These are phyloP conservation scores for Camillea tinctor DNA, from an alignment of 2,329 filamentous ascomycete species.

Conservation along the genomic window DNA sequence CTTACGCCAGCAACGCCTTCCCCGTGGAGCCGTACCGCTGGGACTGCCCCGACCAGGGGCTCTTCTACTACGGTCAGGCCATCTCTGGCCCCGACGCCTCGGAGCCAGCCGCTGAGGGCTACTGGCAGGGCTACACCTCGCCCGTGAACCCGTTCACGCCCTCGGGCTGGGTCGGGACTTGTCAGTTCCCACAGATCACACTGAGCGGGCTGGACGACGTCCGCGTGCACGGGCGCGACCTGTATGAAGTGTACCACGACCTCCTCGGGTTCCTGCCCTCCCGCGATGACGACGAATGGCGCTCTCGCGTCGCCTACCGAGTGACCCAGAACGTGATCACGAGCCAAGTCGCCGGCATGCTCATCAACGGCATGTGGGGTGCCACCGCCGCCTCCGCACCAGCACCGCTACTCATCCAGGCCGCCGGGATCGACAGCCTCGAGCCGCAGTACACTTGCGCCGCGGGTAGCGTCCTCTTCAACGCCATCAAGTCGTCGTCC, in stretches of 20 bases:
- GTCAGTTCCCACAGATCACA: slow-evolving; percentile 81
- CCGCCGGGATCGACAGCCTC: slow-evolving; percentile 64
- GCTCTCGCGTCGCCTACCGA: slow-evolving; percentile 56
- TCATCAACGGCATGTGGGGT: slow-evolving; percentile 68
- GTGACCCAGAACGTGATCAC: slow-evolving; percentile 84
- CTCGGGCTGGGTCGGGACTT: slow-evolving; percentile 68
- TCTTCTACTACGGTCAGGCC: slow-evolving; percentile 68
- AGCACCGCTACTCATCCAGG: slow-evolving; percentile 50
- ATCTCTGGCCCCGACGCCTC: slow-evolving; percentile 31
- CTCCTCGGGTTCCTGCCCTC: slow-evolving; percentile 66
- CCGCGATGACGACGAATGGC: slow-evolving; percentile 39
- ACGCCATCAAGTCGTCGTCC: slow-evolving; percentile 42
- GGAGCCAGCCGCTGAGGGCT: slow-evolving; percentile 45
- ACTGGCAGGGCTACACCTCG: slow-evolving; percentile 64
- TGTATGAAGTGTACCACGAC: slow-evolving; percentile 73
- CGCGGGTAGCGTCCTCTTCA: slow-evolving; percentile 44
- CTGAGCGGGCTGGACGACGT: slow-evolving; percentile 69
- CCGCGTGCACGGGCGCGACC: slow-evolving; percentile 71
- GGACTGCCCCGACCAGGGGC: slow-evolving; percentile 68
- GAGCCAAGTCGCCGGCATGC: slow-evolving; percentile 73
- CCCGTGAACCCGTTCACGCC: slow-evolving; percentile 65
- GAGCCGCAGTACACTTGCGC: slow-evolving; percentile 71
- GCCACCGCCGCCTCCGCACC: slow-evolving; percentile 24
- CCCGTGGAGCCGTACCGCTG: slow-evolving; percentile 70
- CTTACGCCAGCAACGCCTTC: slow-evolving; percentile 75